phyloP scores from a whole-genome alignment of 2,329 filamentous ascomycete species.

The Sordariomycetes sp. region DNA sequence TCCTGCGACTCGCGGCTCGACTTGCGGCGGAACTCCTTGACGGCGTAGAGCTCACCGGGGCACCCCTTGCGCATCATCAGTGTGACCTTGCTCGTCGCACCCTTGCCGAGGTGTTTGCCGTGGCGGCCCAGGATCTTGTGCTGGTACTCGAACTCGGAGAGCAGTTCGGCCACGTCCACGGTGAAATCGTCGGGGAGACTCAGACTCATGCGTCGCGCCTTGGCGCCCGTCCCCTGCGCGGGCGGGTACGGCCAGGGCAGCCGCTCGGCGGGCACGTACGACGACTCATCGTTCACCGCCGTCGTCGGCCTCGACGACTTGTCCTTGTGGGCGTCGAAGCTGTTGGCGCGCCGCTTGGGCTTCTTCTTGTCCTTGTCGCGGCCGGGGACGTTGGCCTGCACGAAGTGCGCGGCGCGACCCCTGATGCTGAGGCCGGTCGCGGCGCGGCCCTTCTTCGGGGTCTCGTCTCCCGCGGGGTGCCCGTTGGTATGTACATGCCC shows the following conservation, averaged over 20 bases:
- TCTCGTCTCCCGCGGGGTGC: slow-evolving; percentile 32
- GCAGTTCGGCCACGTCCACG: slow-evolving; percentile 59
- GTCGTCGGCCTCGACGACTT: background rate
- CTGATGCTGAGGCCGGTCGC: slow-evolving; percentile 39
- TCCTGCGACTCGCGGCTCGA: slow-evolving; percentile 56
- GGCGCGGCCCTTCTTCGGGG: slow-evolving; percentile 38
- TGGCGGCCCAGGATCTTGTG: slow-evolving; percentile 62
- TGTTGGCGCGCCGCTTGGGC: slow-evolving; percentile 29
- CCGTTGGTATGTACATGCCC: slow-evolving; percentile 12
- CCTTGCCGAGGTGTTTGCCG: slow-evolving; percentile 69
- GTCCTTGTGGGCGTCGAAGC: slow-evolving; percentile 30
- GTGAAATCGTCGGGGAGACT: slow-evolving; percentile 64
- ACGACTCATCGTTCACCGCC: slow-evolving; percentile 1
- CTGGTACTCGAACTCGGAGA: slow-evolving; percentile 58
- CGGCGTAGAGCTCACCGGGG: slow-evolving; percentile 60
- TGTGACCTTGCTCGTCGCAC: slow-evolving; percentile 72
- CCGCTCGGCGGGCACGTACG: slow-evolving; percentile 25
- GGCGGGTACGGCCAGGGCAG: slow-evolving; percentile 52
- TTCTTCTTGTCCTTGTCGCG: slow-evolving; percentile 8
- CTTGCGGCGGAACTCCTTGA: slow-evolving; percentile 78
- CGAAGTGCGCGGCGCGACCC: slow-evolving; percentile 36
- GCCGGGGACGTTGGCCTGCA: slow-evolving; percentile 15
- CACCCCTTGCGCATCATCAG: slow-evolving; percentile 65
- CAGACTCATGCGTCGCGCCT: slow-evolving; percentile 67
- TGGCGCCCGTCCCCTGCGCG: slow-evolving; percentile 62